These are phyloP conservation scores for Lasiodiplodia sp. DNA, from an alignment of 2,329 filamentous ascomycete species.

Conservation along the genomic window DNA sequence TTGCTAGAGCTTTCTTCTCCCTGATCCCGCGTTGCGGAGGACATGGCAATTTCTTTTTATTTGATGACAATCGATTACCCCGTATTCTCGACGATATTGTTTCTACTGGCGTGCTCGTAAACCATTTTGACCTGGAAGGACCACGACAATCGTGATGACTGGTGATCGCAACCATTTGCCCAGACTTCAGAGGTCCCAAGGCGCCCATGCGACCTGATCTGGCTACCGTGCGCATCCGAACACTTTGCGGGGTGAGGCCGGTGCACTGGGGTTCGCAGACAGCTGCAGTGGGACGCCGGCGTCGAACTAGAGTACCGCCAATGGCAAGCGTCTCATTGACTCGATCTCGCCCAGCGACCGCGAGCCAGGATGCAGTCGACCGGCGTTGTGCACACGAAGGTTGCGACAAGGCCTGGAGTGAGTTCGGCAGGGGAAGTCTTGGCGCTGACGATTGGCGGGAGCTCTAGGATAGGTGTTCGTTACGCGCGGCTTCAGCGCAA, in stretches of 20 bases:
- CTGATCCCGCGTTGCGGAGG: conserved; percentile 7
- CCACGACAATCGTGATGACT: not conserved
- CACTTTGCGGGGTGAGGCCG: conserved; percentile 4
- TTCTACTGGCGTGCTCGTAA: not conserved
- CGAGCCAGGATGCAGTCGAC: not conserved
- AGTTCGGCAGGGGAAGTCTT: conserved; percentile 29
- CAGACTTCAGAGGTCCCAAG: not conserved
- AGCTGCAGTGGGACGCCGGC: not conserved
- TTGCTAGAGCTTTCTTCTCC: not conserved
- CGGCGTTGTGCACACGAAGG: not conserved
- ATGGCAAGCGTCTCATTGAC: not conserved
- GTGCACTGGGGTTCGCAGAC: not conserved
- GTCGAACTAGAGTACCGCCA: not conserved
- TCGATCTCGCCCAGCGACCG: not conserved
- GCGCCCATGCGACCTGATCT: not conserved
- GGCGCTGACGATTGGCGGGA: conserved; percentile 26
- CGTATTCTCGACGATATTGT: conserved; percentile 16
- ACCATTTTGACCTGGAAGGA: not conserved
- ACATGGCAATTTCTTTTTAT: conserved; percentile 19
- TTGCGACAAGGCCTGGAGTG: not conserved
- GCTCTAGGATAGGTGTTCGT: conserved; percentile 30
- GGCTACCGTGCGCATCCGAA: not conserved
- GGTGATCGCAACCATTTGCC: not conserved
- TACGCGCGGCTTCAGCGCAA: conserved; percentile 30
- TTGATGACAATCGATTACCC: conserved; percentile 24